Conservation (phyloP, 805 yeast species). For the Ascoidea asiatica region DNA sequence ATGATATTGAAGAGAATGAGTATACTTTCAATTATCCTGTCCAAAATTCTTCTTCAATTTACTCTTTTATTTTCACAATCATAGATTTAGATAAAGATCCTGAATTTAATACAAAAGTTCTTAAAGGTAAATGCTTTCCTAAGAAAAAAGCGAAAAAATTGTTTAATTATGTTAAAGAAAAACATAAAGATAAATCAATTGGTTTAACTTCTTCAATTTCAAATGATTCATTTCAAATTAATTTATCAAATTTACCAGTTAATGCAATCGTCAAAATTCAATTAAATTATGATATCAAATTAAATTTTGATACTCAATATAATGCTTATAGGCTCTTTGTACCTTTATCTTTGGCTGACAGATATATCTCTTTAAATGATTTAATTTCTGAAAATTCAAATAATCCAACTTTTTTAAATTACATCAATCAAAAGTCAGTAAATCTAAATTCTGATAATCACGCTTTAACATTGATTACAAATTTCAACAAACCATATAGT, state of each 20-base stretch:
- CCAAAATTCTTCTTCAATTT: not conserved
- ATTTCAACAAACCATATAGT: no score
- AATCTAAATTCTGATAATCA: no score
- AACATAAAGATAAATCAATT: not conserved
- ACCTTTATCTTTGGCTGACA: not conserved
- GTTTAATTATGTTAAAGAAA: no score
- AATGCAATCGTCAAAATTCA: not conserved
- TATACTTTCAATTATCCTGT: not conserved
- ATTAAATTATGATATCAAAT: not conserved
- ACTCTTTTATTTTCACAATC: not conserved
- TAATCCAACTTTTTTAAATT: not conserved
- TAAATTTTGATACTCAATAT: not conserved
- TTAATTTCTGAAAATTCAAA: not conserved
- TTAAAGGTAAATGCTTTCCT: not conserved
- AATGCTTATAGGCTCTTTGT: not conserved
- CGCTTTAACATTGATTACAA: not conserved
- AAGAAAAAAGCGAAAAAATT: not conserved
- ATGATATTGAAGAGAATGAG: not conserved
- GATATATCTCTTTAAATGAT: not conserved
- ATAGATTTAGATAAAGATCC: not conserved
- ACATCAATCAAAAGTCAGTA: no score
- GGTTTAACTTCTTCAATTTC: slow-evolving; percentile 8
- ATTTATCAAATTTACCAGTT: slow-evolving; percentile 16
- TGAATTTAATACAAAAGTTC: not conserved
- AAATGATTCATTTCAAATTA: slow-evolving; percentile 14